Conservation (phyloP, 2,329 filamentous ascomycete species). For the Aspergillus candidus region DNA sequence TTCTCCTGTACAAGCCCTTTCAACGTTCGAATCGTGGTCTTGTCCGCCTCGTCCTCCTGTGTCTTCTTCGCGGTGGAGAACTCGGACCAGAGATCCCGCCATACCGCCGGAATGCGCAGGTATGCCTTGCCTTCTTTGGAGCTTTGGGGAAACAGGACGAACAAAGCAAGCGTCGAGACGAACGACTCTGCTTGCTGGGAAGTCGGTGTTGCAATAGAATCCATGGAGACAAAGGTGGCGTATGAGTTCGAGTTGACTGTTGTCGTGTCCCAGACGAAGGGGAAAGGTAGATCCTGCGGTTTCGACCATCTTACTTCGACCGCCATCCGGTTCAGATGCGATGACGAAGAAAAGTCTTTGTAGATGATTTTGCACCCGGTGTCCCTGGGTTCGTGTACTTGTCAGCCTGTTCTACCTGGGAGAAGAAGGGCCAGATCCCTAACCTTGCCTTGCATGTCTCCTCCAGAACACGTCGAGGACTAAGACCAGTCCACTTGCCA, state of each 20-base stretch:
- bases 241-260: conserved; percentile 41
- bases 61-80: conserved; percentile 65
- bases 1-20: conserved; percentile 38
- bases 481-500: conserved; percentile 72
- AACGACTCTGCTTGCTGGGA: conserved; percentile 79
- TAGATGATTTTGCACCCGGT: conserved; percentile 61
- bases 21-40: conserved; percentile 60
- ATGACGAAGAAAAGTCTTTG: conserved; percentile 63
- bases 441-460: conserved; percentile 80
- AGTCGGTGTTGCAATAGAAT: conserved; percentile 65
- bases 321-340: conserved; percentile 70
- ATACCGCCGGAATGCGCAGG: conserved; percentile 68
- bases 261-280: conserved; percentile 38
- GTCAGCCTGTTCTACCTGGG: background rate
- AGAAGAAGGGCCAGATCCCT: conserved; percentile 3
- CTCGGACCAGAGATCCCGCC: conserved; percentile 82
- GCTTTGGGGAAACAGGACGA: conserved; percentile 70
- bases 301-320: conserved; percentile 76
- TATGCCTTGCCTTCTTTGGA: conserved; percentile 81
- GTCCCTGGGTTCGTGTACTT: conserved; percentile 50
- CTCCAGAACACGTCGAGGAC: conserved; percentile 69
- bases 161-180: conserved; percentile 73
- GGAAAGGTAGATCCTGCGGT: conserved; percentile 51
- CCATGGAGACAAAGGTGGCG: conserved; percentile 64
- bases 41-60: conserved; percentile 64